phyloP scores from a whole-genome alignment of 176 grass and related monocot species.

The Stipa capillata region DNA sequence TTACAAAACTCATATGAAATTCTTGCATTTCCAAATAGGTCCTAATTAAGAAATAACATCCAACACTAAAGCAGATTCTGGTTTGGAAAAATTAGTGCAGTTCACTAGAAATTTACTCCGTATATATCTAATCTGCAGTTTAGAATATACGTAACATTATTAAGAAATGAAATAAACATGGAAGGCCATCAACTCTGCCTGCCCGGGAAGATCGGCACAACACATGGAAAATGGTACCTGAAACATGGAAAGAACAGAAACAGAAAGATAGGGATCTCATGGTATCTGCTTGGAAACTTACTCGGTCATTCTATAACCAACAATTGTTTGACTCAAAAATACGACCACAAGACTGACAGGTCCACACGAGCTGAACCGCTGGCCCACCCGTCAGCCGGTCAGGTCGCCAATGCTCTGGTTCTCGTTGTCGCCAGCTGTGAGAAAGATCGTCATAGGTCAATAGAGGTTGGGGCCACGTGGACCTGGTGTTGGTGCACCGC shows the following conservation, averaged over 20 bases:
- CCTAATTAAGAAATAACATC: background rate
- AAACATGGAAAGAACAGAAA: background rate
- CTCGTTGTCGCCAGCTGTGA: background rate
- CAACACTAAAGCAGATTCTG: too few relatives aligned
- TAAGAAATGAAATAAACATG: background rate
- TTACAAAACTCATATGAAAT: too few relatives aligned
- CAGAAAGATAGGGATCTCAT: background rate
- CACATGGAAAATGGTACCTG: background rate
- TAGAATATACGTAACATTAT: background rate
- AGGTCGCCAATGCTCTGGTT: background rate
- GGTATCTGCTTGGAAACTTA: background rate
- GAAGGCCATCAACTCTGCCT: background rate
- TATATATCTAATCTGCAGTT: background rate
- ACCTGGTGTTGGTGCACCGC: conserved; percentile 12
- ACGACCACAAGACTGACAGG: too few relatives aligned
- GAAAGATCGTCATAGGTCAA: background rate
- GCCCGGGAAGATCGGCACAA: background rate
- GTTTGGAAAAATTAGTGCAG: background rate
- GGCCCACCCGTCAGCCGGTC: background rate
- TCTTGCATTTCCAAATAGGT: background rate
- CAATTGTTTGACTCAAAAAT: background rate
- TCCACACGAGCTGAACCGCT: background rate
- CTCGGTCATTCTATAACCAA: background rate
- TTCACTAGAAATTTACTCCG: background rate
- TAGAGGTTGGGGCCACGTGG: background rate